Evolutionary conservation across 1,139 yeast species (phyloP).

Genomic region (Kodamaea anthophila): DNA sequence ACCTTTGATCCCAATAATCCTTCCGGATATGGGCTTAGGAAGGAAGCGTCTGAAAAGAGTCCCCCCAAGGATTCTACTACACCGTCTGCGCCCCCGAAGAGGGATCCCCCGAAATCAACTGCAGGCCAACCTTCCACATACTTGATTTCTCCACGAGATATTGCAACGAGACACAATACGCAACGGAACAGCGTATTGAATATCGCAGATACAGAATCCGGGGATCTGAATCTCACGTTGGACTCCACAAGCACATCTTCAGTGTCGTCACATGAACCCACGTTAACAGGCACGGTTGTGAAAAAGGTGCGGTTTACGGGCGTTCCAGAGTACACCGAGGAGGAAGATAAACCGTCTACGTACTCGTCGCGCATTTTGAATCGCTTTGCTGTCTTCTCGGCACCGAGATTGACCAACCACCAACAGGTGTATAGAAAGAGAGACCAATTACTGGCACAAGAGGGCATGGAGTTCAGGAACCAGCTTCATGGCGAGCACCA

Average conservation of each 20-base stretch:
- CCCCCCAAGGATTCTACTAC: no score
- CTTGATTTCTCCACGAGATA: conserved; percentile 17
- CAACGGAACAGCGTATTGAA: conserved; percentile 23
- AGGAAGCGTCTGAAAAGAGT: conserved; percentile 12
- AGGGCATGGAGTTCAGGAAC: conserved; percentile 44
- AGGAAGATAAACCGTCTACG: conserved; percentile 51
- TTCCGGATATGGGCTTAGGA: conserved; percentile 21
- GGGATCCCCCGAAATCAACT: background rate
- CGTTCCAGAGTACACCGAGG: conserved; percentile 45
- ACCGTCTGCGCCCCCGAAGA: background rate
- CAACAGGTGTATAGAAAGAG: conserved; percentile 24
- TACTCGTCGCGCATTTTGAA: conserved; percentile 42
- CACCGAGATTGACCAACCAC: conserved; percentile 14
- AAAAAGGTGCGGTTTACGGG: conserved; percentile 50
- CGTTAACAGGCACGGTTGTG: conserved; percentile 6
- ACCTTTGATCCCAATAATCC: conserved; percentile 40
- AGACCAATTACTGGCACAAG: conserved; percentile 46
- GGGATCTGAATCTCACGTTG: conserved; percentile 6
- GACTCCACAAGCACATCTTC: conserved; percentile 10
- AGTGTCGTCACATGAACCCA: conserved; percentile 8
- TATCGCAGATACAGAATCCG: conserved; percentile 9
- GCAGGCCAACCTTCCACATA: conserved; percentile 1
- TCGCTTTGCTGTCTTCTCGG: conserved; percentile 38
- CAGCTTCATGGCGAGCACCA: conserved; percentile 16
- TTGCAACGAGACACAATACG: conserved; percentile 30